phyloP scores from a whole-genome alignment of 768 basidiomycete genomes.

The Crassisporium funariophilum region DNA sequence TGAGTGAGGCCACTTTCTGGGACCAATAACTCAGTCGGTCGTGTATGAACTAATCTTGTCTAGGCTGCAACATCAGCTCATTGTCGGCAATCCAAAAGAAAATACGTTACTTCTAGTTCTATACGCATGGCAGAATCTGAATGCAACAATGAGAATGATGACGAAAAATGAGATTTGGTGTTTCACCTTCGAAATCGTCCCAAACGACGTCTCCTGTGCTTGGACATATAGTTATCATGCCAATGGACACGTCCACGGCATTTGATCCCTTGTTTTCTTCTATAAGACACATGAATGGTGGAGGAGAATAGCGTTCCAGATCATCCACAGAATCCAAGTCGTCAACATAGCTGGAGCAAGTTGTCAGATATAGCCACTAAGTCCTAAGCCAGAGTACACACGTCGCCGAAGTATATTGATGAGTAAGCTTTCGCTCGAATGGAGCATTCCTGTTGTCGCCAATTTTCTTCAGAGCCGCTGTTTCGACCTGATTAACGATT shows the following conservation, averaged over 20 bases:
- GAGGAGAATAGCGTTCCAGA: slow-evolving; percentile 53
- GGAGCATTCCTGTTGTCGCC: slow-evolving; percentile 72
- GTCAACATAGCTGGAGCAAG: slow-evolving; percentile 72
- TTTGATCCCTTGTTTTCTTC: slow-evolving; percentile 48
- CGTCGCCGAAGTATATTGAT: slow-evolving; percentile 88
- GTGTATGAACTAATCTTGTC: slow-evolving; percentile 86
- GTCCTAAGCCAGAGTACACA: slow-evolving; percentile 40
- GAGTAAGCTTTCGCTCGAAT: slow-evolving; percentile 74
- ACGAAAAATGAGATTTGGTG: neutral
- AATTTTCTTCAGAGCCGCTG: slow-evolving; percentile 85
- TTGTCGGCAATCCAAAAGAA: neutral
- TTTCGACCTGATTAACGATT: slow-evolving; percentile 81
- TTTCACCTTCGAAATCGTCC: slow-evolving; percentile 83
- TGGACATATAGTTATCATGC: slow-evolving; percentile 79
- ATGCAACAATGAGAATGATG: neutral
- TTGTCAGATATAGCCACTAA: slow-evolving; percentile 1
- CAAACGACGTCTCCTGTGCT: slow-evolving; percentile 92
- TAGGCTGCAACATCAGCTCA: slow-evolving; percentile 29
- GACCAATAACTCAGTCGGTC: slow-evolving; percentile 80
- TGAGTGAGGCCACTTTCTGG: slow-evolving; percentile 60
- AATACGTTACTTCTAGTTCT: slow-evolving; percentile 73
- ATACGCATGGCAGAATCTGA: slow-evolving; percentile 81
- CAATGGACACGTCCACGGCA: slow-evolving; percentile 50
- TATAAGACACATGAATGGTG: slow-evolving; percentile 73
- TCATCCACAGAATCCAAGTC: slow-evolving; percentile 71